These are phyloP conservation scores for Pulveroboletus ravenelii DNA, from an alignment of 768 basidiomycete species.

Conservation along the genomic window DNA sequence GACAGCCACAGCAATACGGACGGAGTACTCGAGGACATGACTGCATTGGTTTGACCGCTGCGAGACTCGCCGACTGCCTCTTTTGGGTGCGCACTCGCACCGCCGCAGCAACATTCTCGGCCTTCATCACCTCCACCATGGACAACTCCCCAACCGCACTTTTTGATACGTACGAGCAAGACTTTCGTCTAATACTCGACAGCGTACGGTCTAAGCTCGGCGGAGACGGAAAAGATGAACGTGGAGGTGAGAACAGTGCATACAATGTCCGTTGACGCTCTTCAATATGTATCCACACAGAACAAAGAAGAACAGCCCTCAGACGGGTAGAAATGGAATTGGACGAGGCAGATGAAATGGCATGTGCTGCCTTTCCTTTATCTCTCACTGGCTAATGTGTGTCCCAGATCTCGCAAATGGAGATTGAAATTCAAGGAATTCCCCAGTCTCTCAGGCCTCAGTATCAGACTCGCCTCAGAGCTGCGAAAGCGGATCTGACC, in stretches of 20 bases:
- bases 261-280: background rate
- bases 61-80: constrained; percentile 19
- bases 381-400: constrained; percentile 2
- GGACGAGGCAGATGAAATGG: constrained; percentile 98
- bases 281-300: constrained; percentile 35
- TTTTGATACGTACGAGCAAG: constrained; percentile 91
- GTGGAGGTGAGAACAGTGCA: constrained; percentile 53
- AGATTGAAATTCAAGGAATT: constrained; percentile 94
- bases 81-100: constrained; percentile 11
- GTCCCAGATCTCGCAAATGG: constrained; percentile 93
- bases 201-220: constrained; percentile 77
- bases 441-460: constrained; percentile 76
- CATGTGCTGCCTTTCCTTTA: constrained; percentile 28
- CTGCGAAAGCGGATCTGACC: constrained; percentile 69
- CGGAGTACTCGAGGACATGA: constrained; percentile 37
- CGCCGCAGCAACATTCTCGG: constrained; percentile 16
- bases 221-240: constrained; percentile 57
- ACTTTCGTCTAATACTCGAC: constrained; percentile 78
- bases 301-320: constrained; percentile 75
- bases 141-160: constrained; percentile 78
- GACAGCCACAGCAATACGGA: constrained; percentile 13
- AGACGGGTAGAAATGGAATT: constrained; percentile 90
- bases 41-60: constrained; percentile 4
- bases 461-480: constrained; percentile 70
- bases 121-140: constrained; percentile 40